phyloP scores from a whole-genome alignment of 2,329 filamentous ascomycete genomes.

The Fusarium papillatum region DNA sequence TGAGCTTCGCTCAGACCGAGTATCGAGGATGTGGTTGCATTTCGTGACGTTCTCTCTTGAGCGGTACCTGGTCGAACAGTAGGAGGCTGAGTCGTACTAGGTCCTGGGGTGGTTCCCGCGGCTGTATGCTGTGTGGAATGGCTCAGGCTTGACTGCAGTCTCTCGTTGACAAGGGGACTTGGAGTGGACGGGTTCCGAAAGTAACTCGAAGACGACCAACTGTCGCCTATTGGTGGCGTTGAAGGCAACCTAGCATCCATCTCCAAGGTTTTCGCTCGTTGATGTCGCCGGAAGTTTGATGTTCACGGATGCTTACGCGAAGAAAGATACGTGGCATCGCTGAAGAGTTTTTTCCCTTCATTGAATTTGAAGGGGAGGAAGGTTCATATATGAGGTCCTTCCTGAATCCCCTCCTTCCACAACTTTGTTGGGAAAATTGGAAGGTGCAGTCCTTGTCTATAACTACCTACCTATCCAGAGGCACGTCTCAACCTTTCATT shows the following conservation, averaged over 20 bases:
- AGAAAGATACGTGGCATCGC: background rate
- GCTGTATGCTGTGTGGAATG: constrained; percentile 21
- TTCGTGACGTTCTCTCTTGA: constrained; percentile 60
- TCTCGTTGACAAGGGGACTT: background rate
- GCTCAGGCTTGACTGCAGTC: constrained; percentile 20
- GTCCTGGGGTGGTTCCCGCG: constrained; percentile 28
- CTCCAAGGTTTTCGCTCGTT: background rate
- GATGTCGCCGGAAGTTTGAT: background rate
- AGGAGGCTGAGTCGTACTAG: constrained; percentile 34
- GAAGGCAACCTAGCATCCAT: constrained; percentile 17
- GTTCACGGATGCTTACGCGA: background rate
- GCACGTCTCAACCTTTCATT: background rate
- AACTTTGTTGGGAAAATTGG: background rate
- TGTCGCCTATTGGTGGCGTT: constrained; percentile 14
- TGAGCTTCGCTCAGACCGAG: constrained; percentile 67
- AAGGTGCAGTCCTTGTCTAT: background rate
- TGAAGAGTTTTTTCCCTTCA: background rate
- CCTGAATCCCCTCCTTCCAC: background rate
- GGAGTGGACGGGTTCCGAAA: constrained; percentile 28
- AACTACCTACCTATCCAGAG: background rate
- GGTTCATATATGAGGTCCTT: background rate
- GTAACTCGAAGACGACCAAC: constrained; percentile 39
- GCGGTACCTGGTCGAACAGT: constrained; percentile 52
- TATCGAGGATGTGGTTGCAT: constrained; percentile 51
- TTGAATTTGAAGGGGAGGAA: background rate